Percentiles rank a stretch among this genome's conserved stretches.
These are phyloP conservation scores for Microsporum canis DNA, from an alignment of 2,329 filamentous ascomycete genomes.

Conservation along the genomic window DNA sequence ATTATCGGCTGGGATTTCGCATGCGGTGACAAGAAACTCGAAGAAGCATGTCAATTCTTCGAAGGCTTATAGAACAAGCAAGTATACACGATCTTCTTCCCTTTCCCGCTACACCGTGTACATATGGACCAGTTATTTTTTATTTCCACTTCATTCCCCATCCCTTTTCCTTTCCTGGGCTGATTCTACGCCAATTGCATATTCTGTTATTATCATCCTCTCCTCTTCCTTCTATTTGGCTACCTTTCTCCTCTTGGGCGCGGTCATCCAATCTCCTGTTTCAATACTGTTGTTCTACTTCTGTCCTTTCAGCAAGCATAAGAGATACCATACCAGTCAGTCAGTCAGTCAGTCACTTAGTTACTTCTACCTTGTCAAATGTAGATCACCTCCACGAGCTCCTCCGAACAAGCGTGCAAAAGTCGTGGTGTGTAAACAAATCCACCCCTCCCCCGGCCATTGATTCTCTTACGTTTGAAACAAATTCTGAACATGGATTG, in stretches of 20 bases:
- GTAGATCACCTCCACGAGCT: not conserved
- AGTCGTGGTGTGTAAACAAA: not conserved
- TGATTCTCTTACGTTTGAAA: constrained; percentile 1
- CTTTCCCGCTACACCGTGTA: not conserved
- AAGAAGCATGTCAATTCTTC: constrained; percentile 69
- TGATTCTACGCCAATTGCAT: no score
- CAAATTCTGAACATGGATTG: not conserved
- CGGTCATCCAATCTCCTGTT: not conserved
- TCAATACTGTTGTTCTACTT: not conserved
- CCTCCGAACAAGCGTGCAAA: no score
- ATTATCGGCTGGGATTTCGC: constrained; percentile 99
- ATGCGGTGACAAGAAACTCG: constrained; percentile 67
- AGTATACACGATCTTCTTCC: not conserved
- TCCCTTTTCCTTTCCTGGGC: not conserved
- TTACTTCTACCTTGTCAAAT: not conserved
- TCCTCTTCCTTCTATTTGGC: not conserved
- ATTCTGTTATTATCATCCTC: not conserved
- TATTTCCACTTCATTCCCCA: not conserved
- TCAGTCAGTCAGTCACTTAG: not conserved
- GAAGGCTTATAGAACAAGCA: constrained; percentile 30
- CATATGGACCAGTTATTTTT: not conserved
- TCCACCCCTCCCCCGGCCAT: not conserved
- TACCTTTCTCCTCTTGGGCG: not conserved
- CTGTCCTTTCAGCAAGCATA: not conserved
- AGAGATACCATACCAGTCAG: not conserved